Percentiles rank a stretch among this genome's conserved stretches.
phyloP scores from a whole-genome alignment of 352 stramenopile genomes.

The Globisporangium orthogonon region DNA sequence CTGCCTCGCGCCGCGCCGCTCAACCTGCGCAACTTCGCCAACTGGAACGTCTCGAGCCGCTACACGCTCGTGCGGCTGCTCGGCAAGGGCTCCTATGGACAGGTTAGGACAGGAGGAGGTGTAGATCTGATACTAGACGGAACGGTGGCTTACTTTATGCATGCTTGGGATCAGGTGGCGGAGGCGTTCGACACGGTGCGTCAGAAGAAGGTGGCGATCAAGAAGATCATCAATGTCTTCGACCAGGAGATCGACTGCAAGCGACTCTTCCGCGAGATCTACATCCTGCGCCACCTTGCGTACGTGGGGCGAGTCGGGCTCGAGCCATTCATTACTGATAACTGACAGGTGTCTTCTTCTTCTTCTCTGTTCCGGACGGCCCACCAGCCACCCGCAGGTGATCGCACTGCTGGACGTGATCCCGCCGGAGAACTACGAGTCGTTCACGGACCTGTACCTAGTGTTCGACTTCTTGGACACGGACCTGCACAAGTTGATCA shows the following conservation, averaged over 20 bases:
- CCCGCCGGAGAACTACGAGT: conserved; percentile 73
- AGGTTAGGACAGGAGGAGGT: conserved; percentile 25
- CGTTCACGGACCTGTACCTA: conserved; percentile 89
- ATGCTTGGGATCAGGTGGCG: conserved; percentile 26
- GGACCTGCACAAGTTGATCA: conserved; percentile 93
- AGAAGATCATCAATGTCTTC: conserved; percentile 88
- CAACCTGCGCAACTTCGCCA: conserved; percentile 76
- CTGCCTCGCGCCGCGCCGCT: conserved; percentile 59
- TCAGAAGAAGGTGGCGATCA: conserved; percentile 84
- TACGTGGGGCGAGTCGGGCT: conserved; percentile 11
- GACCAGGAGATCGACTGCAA: conserved; percentile 87
- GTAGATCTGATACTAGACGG: neutral
- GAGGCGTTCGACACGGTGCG: conserved; percentile 76
- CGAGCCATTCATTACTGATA: too few relatives aligned
- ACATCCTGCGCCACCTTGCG: conserved; percentile 81
- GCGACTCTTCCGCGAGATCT: conserved; percentile 82
- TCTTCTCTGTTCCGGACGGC: neutral
- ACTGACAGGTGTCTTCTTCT: neutral
- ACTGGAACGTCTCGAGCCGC: conserved; percentile 74
- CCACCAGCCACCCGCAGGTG: conserved; percentile 61
- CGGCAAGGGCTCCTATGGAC: conserved; percentile 82
- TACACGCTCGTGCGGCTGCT: conserved; percentile 79
- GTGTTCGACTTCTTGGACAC: conserved; percentile 93
- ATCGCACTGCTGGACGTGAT: conserved; percentile 83
- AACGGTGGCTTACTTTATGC: neutral